Percentiles rank a stretch among this genome's conserved stretches.
These are phyloP conservation scores for Schoenoplectus triqueter DNA, from an alignment of 202 grass and related monocot species.

Conservation along the genomic window DNA sequence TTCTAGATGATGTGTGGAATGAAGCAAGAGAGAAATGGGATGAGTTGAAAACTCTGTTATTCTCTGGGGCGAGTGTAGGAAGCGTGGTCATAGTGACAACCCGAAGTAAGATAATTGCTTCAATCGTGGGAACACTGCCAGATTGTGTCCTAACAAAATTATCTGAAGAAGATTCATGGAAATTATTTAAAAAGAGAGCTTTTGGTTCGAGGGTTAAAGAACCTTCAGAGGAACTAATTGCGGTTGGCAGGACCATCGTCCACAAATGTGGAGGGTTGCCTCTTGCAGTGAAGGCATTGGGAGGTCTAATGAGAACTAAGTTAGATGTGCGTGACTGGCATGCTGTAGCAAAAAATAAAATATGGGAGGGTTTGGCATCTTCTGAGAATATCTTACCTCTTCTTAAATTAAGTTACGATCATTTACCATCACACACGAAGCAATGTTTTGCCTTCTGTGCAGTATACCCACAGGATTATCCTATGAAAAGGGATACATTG, in stretches of 20 bases:
- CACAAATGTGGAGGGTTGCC: constrained; percentile 41
- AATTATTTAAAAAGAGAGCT: constrained; percentile 42
- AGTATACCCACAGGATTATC: constrained; percentile 45
- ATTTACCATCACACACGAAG: constrained; percentile 29
- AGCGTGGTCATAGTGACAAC: constrained; percentile 40
- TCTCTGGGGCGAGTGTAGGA: neutral
- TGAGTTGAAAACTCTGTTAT: constrained; percentile 24
- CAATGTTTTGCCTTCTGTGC: constrained; percentile 50
- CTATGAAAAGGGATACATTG: constrained; percentile 35
- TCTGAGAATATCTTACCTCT: constrained; percentile 19
- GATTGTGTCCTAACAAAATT: neutral
- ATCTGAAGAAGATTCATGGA: constrained; percentile 12
- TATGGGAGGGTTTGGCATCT: neutral
- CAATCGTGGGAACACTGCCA: neutral
- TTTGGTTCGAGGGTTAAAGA: constrained; percentile 15
- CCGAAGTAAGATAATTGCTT: constrained; percentile 25
- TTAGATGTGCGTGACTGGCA: constrained; percentile 33
- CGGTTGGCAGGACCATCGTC: constrained; percentile 9
- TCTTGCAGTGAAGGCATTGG: constrained; percentile 36
- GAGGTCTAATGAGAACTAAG: constrained; percentile 34
- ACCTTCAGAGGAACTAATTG: neutral
- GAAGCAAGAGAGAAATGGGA: constrained; percentile 38
- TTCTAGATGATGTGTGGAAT: constrained; percentile 59
- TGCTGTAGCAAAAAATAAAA: constrained; percentile 20
- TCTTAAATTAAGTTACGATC: constrained; percentile 46